A percentile compares a stretch with the other conserved stretches of the same genome.
Conservation (phyloP, 192 early-diverging fungal genomes). For the Coemansia sp. region DNA sequence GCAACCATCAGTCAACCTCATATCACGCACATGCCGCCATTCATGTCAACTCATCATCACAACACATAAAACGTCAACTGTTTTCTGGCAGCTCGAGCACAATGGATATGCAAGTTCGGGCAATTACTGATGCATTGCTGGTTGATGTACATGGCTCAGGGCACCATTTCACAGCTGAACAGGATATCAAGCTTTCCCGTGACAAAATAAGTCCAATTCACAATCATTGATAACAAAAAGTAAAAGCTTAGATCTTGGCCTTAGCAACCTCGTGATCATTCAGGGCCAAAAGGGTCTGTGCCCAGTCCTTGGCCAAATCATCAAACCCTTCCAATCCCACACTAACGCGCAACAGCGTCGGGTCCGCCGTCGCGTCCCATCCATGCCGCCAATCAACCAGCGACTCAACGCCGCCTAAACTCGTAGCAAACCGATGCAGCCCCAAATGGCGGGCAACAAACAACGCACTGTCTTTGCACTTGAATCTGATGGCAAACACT, state of each 20-base stretch:
- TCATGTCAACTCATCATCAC: too few species aligned
- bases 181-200: too few species aligned
- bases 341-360: constrained; percentile 60
- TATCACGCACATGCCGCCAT: too few species aligned
- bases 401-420: constrained; percentile 66
- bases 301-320: constrained; percentile 64
- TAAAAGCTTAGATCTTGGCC: constrained; percentile 9
- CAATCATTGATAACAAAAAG: neutral
- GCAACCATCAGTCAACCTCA: too few species aligned
- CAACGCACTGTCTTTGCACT: constrained; percentile 49
- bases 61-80: too few species aligned
- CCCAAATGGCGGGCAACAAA: constrained; percentile 45
- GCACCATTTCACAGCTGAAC: too few species aligned
- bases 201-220: neutral
- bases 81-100: too few species aligned
- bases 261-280: constrained; percentile 17
- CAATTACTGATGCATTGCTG: too few species aligned
- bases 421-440: constrained; percentile 61
- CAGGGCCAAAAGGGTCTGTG: constrained; percentile 52
- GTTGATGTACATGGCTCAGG: too few species aligned
- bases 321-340: constrained; percentile 68
- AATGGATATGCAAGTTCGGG: too few species aligned
- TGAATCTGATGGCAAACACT: constrained; percentile 53
- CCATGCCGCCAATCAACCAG: constrained; percentile 67
- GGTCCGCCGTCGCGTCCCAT: constrained; percentile 43